Conservation (phyloP, 176 grass and related monocot species). For the Hsuehochloa calcarea region DNA sequence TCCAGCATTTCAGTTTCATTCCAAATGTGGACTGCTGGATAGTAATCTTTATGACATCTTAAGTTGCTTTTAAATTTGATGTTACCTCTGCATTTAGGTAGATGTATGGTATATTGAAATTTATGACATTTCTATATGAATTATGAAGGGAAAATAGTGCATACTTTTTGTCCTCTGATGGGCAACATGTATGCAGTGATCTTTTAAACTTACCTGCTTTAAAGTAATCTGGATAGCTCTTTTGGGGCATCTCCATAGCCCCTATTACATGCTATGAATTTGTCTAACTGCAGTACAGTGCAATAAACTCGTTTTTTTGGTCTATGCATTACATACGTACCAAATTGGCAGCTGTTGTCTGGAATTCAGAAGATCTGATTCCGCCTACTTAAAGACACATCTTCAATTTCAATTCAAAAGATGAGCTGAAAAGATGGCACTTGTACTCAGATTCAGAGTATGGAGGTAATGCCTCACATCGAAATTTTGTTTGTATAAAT, state of each 20-base stretch:
- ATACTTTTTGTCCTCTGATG: background rate
- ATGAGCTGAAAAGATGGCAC: constrained; percentile 90
- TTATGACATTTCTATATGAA: background rate
- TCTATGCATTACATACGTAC: constrained; percentile 3
- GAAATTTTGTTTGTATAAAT: background rate
- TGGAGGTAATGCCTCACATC: constrained; percentile 58
- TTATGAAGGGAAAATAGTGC: background rate
- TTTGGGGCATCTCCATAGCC: background rate
- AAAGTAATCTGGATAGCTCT: background rate
- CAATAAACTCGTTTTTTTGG: background rate
- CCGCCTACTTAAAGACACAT: constrained; percentile 74
- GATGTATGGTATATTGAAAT: background rate
- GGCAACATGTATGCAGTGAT: background rate
- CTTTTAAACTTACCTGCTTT: background rate
- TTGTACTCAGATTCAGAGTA: constrained; percentile 87
- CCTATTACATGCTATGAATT: background rate
- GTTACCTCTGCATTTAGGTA: background rate
- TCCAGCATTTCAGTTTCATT: constrained; percentile 12
- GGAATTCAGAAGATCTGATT: constrained; percentile 84
- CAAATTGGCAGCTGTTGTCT: constrained; percentile 52
- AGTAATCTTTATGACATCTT: background rate
- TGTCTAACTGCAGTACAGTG: background rate
- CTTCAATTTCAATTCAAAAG: constrained; percentile 82
- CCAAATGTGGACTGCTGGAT: background rate
- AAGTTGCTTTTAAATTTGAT: background rate